Evolutionary conservation across 2,329 filamentous ascomycete genomes (phyloP), one percentile per base, ranked within the genome.

Genomic region (Beauveria australis): DNA sequence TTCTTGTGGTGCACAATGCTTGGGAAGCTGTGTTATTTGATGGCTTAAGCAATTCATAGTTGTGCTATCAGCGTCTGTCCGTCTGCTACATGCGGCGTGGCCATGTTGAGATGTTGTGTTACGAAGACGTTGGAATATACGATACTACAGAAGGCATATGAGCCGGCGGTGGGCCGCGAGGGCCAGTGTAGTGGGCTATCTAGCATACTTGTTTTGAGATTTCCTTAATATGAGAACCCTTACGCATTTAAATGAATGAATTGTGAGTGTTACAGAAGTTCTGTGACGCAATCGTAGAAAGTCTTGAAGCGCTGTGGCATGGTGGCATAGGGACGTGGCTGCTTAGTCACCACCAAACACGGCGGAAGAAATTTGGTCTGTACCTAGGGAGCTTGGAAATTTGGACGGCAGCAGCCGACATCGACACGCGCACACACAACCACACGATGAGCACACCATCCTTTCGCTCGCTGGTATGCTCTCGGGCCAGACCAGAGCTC

Each of bases 401-500:
- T 56, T 28, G 28, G 40, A 18, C 28, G 26, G 19, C 40, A 52
- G 43, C 40, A 54, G 16, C 8, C n/a, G n/a, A 49, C 28, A 59
- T 40, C 49, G 16, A 48, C 44, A 57, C 46, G 28, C 61, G 26
- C 52, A 40, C 40, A 40, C 46, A 53, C 43, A 53, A 54, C 66
- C 65, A 71, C 63, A 63, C 53, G 28, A 76, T 76, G 74, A 71
- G 73, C 60, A 69, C 70, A 46, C 72, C 74, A 65, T 69, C 70
- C 46, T 68, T 77, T 58, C 74, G 74, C 67, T 75, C 74, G 65
- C 30, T 60, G 41, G 69, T 70, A 53, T 72, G 70, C 64, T 66
- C 66, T 62, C 73, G 73, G 57, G 68, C 72, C 63, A 69, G 70
- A 66, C 71, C 71, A 33, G 72, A 75, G 64, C 63, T 72, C 48